Percentiles rank a stretch among this genome's conserved stretches.
These are phyloP conservation scores for Bullera alba DNA, from an alignment of 768 basidiomycete genomes.

Conservation along the genomic window DNA sequence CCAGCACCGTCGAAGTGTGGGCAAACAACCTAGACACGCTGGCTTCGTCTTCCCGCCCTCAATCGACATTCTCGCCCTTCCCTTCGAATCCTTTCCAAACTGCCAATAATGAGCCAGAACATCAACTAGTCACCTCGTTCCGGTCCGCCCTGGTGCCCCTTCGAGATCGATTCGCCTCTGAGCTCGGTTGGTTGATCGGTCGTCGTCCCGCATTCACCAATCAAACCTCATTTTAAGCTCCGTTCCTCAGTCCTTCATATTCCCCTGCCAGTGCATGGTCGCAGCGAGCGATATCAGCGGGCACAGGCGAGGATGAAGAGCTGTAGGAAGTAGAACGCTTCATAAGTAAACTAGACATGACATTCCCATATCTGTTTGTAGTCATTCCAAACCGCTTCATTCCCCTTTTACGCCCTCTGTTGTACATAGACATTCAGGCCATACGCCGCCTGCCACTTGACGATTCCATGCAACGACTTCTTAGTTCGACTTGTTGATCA, in stretches of 20 bases:
- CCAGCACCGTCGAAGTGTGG: slow-evolving; percentile 22
- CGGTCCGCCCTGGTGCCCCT: slow-evolving; percentile 16
- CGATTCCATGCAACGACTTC: too few relatives aligned
- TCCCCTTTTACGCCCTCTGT: too few relatives aligned
- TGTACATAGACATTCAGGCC: too few relatives aligned
- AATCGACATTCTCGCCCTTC: neutral
- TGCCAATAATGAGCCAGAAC: neutral
- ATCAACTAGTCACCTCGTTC: slow-evolving; percentile 13
- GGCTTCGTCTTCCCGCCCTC: neutral
- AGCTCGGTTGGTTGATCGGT: slow-evolving; percentile 32
- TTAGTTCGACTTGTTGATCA: too few relatives aligned
- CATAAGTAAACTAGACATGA: neutral
- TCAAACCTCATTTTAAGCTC: neutral
- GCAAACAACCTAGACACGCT: slow-evolving; percentile 14
- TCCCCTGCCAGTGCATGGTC: neutral
- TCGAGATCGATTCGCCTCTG: slow-evolving; percentile 14
- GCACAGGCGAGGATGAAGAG: slow-evolving; percentile 6
- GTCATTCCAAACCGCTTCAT: too few relatives aligned
- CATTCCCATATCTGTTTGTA: too few relatives aligned
- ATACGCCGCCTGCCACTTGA: too few relatives aligned
- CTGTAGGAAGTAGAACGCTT: neutral
- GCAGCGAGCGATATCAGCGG: neutral
- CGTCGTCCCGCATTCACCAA: neutral
- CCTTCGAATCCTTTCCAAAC: neutral
- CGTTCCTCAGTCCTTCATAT: neutral